A percentile compares a stretch with the other conserved stretches of the same genome.
Conservation (phyloP, 2,329 filamentous ascomycete species). For the Pseudocercospora crystallina region DNA sequence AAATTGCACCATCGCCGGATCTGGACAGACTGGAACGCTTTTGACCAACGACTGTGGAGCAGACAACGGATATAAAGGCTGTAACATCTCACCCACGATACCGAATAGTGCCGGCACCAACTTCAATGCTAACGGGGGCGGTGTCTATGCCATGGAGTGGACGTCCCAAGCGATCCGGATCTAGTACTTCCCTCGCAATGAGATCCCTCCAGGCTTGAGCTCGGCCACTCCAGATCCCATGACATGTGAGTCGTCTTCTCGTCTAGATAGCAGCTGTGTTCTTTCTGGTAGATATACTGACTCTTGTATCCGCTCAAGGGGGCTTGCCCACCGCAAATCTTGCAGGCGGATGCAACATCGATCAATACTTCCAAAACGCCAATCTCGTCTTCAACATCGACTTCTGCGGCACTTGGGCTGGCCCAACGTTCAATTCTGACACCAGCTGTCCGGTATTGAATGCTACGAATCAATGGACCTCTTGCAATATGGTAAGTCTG, state of each 20-base stretch:
- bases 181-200: conserved; percentile 40
- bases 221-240: conserved; percentile 61
- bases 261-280: no score
- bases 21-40: conserved; percentile 45
- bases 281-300: no score
- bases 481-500: conserved; percentile 27
- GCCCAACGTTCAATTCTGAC: conserved; percentile 25
- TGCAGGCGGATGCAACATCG: conserved; percentile 43
- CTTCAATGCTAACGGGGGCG: conserved; percentile 48
- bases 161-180: conserved; percentile 32
- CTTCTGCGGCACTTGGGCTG: conserved; percentile 42
- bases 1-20: conserved; percentile 34
- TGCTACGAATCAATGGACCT: conserved; percentile 30
- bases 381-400: conserved; percentile 37
- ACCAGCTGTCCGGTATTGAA: conserved; percentile 29
- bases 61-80: conserved; percentile 34
- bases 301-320: conserved; percentile 26
- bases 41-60: conserved; percentile 59
- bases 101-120: conserved; percentile 34
- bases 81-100: conserved; percentile 52
- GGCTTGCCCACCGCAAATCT: conserved; percentile 65
- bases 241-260: conserved; percentile 53
- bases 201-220: conserved; percentile 46
- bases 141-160: conserved; percentile 39
- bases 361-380: conserved; percentile 37